Conservation (phyloP, 1,139 yeast genomes). For the Yamadazyma triangularis region DNA sequence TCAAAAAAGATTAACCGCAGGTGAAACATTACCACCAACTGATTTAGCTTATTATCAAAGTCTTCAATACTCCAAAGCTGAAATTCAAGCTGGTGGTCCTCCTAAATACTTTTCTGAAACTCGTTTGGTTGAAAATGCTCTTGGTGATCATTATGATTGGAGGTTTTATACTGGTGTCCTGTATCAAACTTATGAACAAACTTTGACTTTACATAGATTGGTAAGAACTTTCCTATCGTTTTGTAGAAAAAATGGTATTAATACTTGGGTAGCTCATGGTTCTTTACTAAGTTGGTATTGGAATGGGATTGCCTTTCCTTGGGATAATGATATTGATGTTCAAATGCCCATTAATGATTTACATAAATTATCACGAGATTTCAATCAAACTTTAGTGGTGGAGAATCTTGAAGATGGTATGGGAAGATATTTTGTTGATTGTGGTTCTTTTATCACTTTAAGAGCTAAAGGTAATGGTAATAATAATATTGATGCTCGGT, state of each 20-base stretch:
- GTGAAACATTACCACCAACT: constrained; percentile 12
- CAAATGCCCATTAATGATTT: constrained; percentile 33
- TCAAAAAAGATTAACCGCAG: constrained; percentile 12
- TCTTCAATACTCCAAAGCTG: constrained; percentile 22
- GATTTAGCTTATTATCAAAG: constrained; percentile 24
- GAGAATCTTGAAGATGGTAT: constrained; percentile 30
- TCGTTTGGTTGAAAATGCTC: constrained; percentile 17
- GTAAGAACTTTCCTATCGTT: constrained; percentile 46
- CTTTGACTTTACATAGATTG: constrained; percentile 42
- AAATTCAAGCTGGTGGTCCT: constrained; percentile 24
- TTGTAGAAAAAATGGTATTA: constrained; percentile 38
- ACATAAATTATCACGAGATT: constrained; percentile 22
- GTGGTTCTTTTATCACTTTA: constrained; percentile 23
- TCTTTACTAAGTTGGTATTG: constrained; percentile 41
- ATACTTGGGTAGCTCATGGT: constrained; percentile 46
- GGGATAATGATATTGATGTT: constrained; percentile 37
- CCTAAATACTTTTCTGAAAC: constrained; percentile 39
- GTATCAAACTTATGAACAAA: constrained; percentile 35
- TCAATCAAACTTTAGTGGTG: constrained; percentile 36
- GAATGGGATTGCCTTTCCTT: constrained; percentile 35
- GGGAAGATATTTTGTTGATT: constrained; percentile 31
- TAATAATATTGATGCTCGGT: constrained; percentile 30
- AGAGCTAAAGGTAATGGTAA: constrained; percentile 22
- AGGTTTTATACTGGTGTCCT: constrained; percentile 58
- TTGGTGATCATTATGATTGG: constrained; percentile 68